These are phyloP conservation scores for Lathyrus oleraceus DNA, from an alignment of 306 rosid genomes.

Conservation along the genomic window DNA sequence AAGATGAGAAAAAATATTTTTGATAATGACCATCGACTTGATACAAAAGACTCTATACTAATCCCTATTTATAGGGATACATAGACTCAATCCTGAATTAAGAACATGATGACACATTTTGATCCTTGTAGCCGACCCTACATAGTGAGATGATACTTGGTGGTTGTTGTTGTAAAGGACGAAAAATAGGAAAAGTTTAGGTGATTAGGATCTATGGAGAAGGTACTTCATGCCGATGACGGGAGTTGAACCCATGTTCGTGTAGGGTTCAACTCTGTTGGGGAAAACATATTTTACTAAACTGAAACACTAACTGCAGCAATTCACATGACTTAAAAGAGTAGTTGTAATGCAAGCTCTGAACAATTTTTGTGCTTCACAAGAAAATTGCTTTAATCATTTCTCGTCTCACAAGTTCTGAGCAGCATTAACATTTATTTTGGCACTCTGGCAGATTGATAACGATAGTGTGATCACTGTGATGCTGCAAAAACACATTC, in stretches of 20 bases:
- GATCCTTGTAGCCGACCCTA: no score
- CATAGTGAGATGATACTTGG: no score
- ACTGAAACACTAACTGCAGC: constrained; percentile 6
- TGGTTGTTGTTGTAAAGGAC: not conserved
- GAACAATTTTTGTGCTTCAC: constrained; percentile 9
- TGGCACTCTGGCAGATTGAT: constrained; percentile 58
- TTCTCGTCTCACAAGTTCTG: constrained; percentile 19
- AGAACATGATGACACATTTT: no score
- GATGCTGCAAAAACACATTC: constrained; percentile 71
- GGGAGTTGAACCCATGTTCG: not conserved
- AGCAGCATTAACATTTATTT: constrained; percentile 12
- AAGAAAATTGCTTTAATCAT: constrained; percentile 24
- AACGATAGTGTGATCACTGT: constrained; percentile 54
- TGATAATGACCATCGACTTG: no score
- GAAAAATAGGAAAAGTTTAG: no score
- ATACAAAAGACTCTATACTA: no score
- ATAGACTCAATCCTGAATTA: no score
- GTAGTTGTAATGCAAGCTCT: constrained; percentile 1
- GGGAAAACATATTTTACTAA: constrained; percentile 23
- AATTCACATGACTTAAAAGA: not conserved
- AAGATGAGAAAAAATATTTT: no score
- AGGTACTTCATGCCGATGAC: not conserved
- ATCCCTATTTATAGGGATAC: no score
- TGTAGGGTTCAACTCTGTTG: not conserved
- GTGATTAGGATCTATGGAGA: not conserved